Percentiles rank a stretch among this genome's conserved stretches.
These are phyloP conservation scores for Fusarium tricinctum DNA, from an alignment of 2,329 filamentous ascomycete genomes.

Conservation along the genomic window DNA sequence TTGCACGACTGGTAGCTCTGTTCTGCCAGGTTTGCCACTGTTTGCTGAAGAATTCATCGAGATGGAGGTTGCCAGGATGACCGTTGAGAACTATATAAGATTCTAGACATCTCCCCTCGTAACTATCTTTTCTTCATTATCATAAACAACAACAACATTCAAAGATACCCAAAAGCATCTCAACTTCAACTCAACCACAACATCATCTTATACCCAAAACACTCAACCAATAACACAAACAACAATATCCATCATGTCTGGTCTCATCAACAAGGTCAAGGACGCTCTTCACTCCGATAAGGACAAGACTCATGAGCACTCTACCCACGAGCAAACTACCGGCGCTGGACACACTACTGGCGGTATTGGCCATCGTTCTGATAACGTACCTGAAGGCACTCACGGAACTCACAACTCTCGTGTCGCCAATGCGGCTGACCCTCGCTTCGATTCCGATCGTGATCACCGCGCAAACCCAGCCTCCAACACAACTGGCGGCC, in stretches of 20 bases:
- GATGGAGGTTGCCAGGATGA: conserved; percentile 22
- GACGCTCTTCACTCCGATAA: conserved; percentile 65
- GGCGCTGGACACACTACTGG: conserved; percentile 46
- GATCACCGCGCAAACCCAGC: conserved; percentile 45
- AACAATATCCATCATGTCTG: conserved; percentile 63
- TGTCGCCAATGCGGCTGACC: conserved; percentile 65
- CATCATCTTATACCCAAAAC: conserved; percentile 28
- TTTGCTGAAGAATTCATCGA: conserved; percentile 33
- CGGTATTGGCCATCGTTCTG: conserved; percentile 20
- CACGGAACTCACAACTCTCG: conserved; percentile 37
- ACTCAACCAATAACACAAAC: conserved; percentile 11
- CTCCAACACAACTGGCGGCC: background rate
- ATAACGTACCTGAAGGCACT: conserved; percentile 38
- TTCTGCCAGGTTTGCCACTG: conserved; percentile 32
- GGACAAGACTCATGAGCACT: conserved; percentile 55
- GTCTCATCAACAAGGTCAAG: conserved; percentile 72
- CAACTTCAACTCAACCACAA: conserved; percentile 14
- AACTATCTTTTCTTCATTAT: background rate
- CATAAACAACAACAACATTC: conserved; percentile 33
- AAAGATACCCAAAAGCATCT: conserved; percentile 43
- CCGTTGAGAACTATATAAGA: conserved; percentile 45
- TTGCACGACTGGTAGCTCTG: conserved; percentile 5
- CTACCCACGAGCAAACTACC: no score
- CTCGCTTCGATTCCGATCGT: conserved; percentile 67
- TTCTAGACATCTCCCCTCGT: conserved; percentile 5